A percentile compares a stretch with the other conserved stretches of the same genome.
Evolutionary conservation across 208 protist genomes (phyloP).

Genomic region (Spongospora subterranea): DNA sequence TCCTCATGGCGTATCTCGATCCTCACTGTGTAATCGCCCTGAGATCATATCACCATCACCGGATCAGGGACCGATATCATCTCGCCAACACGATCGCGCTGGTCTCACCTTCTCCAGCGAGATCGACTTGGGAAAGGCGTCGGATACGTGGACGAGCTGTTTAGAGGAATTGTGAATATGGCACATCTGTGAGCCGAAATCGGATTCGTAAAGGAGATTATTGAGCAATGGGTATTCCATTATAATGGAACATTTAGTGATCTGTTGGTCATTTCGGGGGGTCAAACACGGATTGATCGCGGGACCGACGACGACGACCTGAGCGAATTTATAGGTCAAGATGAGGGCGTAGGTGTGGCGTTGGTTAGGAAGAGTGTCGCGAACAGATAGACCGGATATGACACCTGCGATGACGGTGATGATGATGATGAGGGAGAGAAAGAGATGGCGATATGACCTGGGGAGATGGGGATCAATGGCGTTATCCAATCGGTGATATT

Average conservation of each 20-base stretch:
- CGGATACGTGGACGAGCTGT: not conserved
- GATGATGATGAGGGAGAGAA: not conserved
- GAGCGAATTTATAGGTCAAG: constrained; percentile 18
- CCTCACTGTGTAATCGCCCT: constrained; percentile 37
- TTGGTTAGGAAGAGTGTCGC: constrained; percentile 44
- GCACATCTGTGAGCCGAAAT: constrained; percentile 35
- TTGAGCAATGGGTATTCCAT: constrained; percentile 18
- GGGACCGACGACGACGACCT: not conserved
- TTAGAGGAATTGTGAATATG: constrained; percentile 2
- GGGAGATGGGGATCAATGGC: not conserved
- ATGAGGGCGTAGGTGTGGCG: not conserved
- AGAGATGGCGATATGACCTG: not conserved
- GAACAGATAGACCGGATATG: not conserved
- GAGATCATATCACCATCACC: no score
- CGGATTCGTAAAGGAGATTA: constrained; percentile 41
- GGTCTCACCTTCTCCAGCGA: not conserved
- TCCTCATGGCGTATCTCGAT: constrained; percentile 26
- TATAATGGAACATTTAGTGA: not conserved
- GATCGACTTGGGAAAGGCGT: constrained; percentile 38
- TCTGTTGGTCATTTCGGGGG: not conserved
- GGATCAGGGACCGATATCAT: no score
- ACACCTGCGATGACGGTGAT: not conserved
- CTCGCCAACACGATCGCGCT: not conserved
- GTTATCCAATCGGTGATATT: not conserved
- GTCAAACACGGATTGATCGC: not conserved